Percentiles rank a stretch among this genome's conserved stretches.
Evolutionary conservation across 2,329 filamentous ascomycete species (phyloP).

Genomic region (Exutisphaerella laricina): DNA sequence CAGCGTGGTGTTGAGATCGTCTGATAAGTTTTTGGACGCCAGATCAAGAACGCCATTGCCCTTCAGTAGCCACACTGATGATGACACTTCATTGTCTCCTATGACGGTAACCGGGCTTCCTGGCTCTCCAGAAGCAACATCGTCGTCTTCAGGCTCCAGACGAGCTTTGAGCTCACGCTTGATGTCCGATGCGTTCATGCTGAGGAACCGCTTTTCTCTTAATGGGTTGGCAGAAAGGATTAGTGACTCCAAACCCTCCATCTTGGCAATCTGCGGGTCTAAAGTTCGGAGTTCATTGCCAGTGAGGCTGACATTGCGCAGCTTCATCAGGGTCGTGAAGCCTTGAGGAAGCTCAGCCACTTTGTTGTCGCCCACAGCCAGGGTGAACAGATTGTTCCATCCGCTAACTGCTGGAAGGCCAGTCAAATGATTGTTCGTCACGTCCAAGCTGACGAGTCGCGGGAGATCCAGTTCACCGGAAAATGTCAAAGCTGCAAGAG

Average conservation of each 20-base stretch:
- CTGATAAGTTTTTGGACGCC: conserved; percentile 34
- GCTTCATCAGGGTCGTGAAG: conserved; percentile 59
- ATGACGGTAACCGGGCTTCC: conserved; percentile 24
- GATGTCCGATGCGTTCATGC: conserved; percentile 72
- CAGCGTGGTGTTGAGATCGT: conserved; percentile 38
- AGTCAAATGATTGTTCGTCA: conserved; percentile 76
- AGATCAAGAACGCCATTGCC: conserved; percentile 39
- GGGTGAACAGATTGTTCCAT: conserved; percentile 66
- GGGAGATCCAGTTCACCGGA: conserved; percentile 57
- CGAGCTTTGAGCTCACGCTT: conserved; percentile 67
- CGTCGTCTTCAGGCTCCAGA: conserved; percentile 53
- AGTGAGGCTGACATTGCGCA: conserved; percentile 76
- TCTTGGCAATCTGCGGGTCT: conserved; percentile 69
- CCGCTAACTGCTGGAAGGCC: conserved; percentile 65
- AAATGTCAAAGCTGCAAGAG: conserved; percentile 52
- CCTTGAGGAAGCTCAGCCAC: conserved; percentile 70
- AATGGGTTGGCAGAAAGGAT: conserved; percentile 85
- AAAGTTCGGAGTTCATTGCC: conserved; percentile 75
- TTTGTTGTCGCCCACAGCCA: conserved; percentile 77
- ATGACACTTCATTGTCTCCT: conserved; percentile 12
- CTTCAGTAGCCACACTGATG: conserved; percentile 27
- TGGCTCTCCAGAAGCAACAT: conserved; percentile 25
- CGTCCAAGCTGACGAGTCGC: conserved; percentile 63
- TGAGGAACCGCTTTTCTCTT: conserved; percentile 78
- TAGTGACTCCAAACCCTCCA: conserved; percentile 71